These are phyloP conservation scores for Halenospora varia DNA, from an alignment of 495 filamentous ascomycete genomes.

Conservation along the genomic window DNA sequence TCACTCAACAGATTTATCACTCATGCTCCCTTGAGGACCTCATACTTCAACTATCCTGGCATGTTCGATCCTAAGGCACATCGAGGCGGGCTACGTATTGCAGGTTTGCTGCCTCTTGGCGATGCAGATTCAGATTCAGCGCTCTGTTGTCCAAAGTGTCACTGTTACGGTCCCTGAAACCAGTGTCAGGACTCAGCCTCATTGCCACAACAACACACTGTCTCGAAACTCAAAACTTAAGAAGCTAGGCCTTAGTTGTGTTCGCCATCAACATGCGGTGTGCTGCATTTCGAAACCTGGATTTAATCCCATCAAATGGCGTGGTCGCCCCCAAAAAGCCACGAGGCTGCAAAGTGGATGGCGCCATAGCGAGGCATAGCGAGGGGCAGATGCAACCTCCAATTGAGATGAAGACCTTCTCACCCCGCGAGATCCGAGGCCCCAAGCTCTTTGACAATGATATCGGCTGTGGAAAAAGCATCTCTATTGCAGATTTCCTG, in stretches of 20 bases:
- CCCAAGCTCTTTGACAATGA: not conserved
- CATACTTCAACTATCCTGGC: too few species aligned
- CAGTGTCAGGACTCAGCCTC: not conserved
- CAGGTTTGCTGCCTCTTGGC: not conserved
- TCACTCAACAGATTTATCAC: too few species aligned
- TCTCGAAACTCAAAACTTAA: not conserved
- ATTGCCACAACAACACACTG: not conserved
- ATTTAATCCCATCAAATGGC: not conserved
- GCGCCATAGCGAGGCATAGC: not conserved
- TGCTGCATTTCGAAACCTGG: not conserved
- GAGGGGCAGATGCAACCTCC: not conserved
- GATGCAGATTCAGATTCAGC: not conserved
- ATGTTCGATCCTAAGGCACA: too few species aligned
- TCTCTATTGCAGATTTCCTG: not conserved
- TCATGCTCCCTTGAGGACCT: too few species aligned
- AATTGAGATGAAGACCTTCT: not conserved
- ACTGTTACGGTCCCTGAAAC: not conserved
- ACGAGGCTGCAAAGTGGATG: not conserved
- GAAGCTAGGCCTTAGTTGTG: too few species aligned
- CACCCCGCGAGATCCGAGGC: not conserved
- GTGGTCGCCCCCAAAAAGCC: not conserved
- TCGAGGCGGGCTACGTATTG: not conserved
- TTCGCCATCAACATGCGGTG: not conserved
- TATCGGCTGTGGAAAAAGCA: not conserved
- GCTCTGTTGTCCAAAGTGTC: not conserved